Evolutionary conservation across 2,329 filamentous ascomycete genomes (phyloP), one percentile per base, ranked within the genome.

Genomic region (Tolypocladium tropicale): DNA sequence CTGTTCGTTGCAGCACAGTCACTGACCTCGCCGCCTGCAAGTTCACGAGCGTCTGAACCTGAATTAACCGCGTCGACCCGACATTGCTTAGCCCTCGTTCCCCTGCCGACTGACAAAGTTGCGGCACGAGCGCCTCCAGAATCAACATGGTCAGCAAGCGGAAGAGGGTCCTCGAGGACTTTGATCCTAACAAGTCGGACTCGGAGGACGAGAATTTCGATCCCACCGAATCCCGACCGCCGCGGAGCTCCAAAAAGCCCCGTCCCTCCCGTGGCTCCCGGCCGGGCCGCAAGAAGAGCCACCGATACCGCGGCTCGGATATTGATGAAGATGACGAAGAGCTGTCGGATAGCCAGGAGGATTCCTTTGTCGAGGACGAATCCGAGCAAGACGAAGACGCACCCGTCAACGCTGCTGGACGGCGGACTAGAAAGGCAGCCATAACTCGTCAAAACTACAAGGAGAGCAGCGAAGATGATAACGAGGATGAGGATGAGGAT

Each of bases 141-240:
- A 21, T 41, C 53, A 56, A 53, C n/a, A 72, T 72, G 70, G 65
- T 63, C 49, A 67, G 68, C 56, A 84, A 84, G 67, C 74, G 83
- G 55, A 86, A 85, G 75, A 73, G 78, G 60, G 75, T 75, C 57
- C 70, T 83, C 55, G 78, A 82, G 60, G 75, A 76, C 55, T 86
- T 86, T 62, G 84, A 87, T 67, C 82, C 81, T 3, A 86, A 85
- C 67, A 80, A 83, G 65, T 86, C 84, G 53, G 84, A 87, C 62
- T 76, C 84, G 2, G 79, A 83, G 53, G 84, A 87, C 65, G 82
- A 83, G 61, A 85, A 85, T 67, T 87, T 86, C 64, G 79, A 84
- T 57, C 83, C 83, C 18, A 65, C 68, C 25, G 75, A 78, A 61
- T 74, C 70, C 30, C 71, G 72, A 33, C 72, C 77, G 18, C 70